Base-by-base conservation (phyloP, 495 filamentous ascomycete genomes). In the Diplogelasinospora grovesii region DNA sequence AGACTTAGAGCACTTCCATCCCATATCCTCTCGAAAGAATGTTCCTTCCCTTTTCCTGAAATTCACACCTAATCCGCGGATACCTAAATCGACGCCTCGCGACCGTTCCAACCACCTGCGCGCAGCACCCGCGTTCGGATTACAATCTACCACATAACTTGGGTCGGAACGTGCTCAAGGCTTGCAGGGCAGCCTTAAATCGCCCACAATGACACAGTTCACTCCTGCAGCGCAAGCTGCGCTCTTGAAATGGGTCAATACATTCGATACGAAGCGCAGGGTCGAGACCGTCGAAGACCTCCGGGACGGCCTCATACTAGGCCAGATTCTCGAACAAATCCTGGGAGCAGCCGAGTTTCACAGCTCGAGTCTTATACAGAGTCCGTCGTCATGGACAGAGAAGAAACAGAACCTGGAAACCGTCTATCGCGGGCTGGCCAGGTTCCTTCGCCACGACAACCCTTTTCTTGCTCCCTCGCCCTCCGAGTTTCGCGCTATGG, bases 261-360 rank as follows among this genome's bases (percentile, higher is more conserved):
- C 59, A 1, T 65, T 66, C 45, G 52, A 60, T 20, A 56, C 50
- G 31, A 34, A 46, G 30, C 54, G 46, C 35, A 57, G 52, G 45
- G 57, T 57, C 44, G 51, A 47, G 33, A 46, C 49, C 8, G 48
- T 64, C 15, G 73, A 75, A 41, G 79, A 88, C 50, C 70, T 95
- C 52, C 79, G 74, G 38, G 83, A 93, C 62, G 89, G 87, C 35
- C 69, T 75, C 32, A 71, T 85, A 21, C 69, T 94, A 59, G 89
- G 86, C 33, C 71, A 75, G 36, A 71, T 85, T 20, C 71, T 94
- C 49, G 66, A 66, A 38, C 61, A 68, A 43, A 63, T 76, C 33
- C 67, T 76, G 76, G n/a, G n/a, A n/a, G 82, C 83, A 67, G 48
- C 62, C 48, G 52, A 66, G 19, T 73, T 70, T 40, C 82, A 89